phyloP scores from a whole-genome alignment of 305 asterid species.

The Coffea humblotiana region DNA sequence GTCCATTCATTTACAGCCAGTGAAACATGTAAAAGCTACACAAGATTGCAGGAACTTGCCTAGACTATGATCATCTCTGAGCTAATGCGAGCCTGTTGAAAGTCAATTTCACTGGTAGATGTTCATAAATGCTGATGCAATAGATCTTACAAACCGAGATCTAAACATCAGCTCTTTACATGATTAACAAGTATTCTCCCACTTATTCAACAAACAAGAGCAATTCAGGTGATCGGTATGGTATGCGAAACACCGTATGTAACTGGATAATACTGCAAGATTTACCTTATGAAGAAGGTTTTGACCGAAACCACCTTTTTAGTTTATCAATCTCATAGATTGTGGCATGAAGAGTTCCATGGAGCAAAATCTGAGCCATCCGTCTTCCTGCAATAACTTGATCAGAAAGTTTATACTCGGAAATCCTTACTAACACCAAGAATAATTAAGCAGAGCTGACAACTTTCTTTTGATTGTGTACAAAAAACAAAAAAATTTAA shows the following conservation, averaged over 20 bases:
- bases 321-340: conserved; percentile 68
- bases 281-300: conserved; percentile 58
- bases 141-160: not conserved
- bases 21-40: not conserved
- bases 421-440: not conserved
- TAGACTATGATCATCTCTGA: not conserved
- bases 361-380: conserved; percentile 70
- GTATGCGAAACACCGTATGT: not conserved
- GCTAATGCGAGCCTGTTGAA: not conserved
- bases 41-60: not conserved
- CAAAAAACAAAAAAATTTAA: not conserved
- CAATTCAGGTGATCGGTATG: not conserved
- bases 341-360: conserved; percentile 75
- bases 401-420: not conserved
- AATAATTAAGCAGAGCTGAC: not conserved
- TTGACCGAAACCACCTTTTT: conserved; percentile 28
- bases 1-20: not conserved
- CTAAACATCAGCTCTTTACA: not conserved
- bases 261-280: not conserved
- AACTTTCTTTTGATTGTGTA: not conserved
- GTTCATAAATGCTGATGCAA: not conserved
- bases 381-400: conserved; percentile 11
- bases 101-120: not conserved
- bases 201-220: not conserved
- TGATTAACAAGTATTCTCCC: too few species aligned